Evolutionary conservation across 139 green algal genomes (phyloP).

Genomic region (Coelastrella sp.): DNA sequence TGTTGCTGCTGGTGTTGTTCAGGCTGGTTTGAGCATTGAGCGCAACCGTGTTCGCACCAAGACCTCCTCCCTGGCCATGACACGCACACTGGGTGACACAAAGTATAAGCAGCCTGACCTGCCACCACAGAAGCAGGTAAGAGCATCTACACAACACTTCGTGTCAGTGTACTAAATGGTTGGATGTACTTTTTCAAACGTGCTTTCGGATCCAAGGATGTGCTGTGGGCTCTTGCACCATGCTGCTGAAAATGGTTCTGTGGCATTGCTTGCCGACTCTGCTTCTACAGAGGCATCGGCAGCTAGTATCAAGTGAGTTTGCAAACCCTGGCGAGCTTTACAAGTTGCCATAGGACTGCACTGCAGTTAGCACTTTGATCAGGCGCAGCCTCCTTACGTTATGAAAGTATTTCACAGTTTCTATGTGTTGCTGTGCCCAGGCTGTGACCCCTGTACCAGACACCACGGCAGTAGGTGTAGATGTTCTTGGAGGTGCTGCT

Average conservation of each 20-base stretch:
- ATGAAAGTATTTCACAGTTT: neutral
- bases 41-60: conserved; percentile 31
- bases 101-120: conserved; percentile 35
- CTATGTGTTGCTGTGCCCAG: conserved; percentile 9
- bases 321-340: too few species aligned
- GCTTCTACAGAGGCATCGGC: too few species aligned
- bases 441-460: conserved; percentile 32
- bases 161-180: too few species aligned
- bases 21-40: conserved; percentile 39
- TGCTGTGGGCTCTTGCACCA: too few species aligned
- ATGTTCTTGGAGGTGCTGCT: conserved; percentile 12
- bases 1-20: neutral
- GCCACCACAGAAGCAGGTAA: conserved; percentile 37
- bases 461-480: neutral
- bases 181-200: too few species aligned
- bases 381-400: neutral
- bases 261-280: too few species aligned
- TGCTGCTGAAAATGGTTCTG: too few species aligned
- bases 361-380: too few species aligned
- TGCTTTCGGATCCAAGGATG: too few species aligned
- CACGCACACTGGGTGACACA: conserved; percentile 33
- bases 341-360: too few species aligned
- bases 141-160: too few species aligned
- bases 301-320: too few species aligned
- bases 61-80: conserved; percentile 44